Percentiles rank a stretch among this genome's conserved stretches.
Conservation (phyloP, 768 basidiomycete genomes). For the Tricholoma hemisulphureum region DNA sequence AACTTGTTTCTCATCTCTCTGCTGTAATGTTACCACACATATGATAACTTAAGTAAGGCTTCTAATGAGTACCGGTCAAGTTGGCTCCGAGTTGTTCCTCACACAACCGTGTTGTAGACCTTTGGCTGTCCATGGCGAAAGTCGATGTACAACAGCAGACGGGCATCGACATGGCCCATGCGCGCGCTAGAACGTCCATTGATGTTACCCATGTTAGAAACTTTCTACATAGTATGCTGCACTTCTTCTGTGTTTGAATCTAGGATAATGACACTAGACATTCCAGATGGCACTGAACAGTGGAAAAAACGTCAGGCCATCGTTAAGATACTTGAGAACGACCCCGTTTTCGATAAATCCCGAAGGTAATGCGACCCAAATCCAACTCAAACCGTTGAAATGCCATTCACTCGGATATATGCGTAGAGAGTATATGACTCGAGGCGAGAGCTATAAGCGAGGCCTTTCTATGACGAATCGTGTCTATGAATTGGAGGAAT, state of each 20-base stretch:
- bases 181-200: slow-evolving; percentile 44
- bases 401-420: background rate
- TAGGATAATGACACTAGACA: background rate
- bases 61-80: no score
- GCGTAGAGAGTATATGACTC: slow-evolving; percentile 53
- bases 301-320: slow-evolving; percentile 52
- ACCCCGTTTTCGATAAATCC: slow-evolving; percentile 61
- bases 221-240: slow-evolving; percentile 49
- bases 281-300: slow-evolving; percentile 44
- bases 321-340: slow-evolving; percentile 45
- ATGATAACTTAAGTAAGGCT: no score
- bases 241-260: background rate
- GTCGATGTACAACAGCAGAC: slow-evolving; percentile 46
- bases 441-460: slow-evolving; percentile 56
- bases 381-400: background rate
- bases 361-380: slow-evolving; percentile 37
- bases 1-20: no score
- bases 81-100: no score
- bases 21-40: no score
- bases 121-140: background rate
- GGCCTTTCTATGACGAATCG: slow-evolving; percentile 55
- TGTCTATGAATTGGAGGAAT: slow-evolving; percentile 56
- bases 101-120: background rate
- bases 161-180: slow-evolving; percentile 49
- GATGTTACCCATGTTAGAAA: slow-evolving; percentile 42